Conservation (phyloP, 2,329 filamentous ascomycete species). For the Colletotrichum chlorophyti region DNA sequence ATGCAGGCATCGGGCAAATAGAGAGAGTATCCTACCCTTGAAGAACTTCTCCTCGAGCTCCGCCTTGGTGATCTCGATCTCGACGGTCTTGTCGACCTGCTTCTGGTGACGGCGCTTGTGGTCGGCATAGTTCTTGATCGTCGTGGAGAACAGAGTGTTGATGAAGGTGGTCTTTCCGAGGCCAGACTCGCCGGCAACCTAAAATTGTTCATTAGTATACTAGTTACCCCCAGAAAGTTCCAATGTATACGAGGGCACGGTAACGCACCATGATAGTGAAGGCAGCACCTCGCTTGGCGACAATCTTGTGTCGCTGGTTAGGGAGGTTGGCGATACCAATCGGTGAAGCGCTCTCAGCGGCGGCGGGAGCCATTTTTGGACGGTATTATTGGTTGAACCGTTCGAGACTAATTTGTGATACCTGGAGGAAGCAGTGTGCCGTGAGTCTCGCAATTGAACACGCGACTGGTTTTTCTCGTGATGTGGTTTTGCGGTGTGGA, state of each 20-base stretch:
- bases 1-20: neutral
- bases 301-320: constrained; percentile 79
- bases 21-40: constrained; percentile 74
- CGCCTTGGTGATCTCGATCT: constrained; percentile 99
- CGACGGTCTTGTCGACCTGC: constrained; percentile 99
- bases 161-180: constrained; percentile 99
- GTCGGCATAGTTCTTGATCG: constrained; percentile 99
- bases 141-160: constrained; percentile 99
- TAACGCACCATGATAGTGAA: constrained; percentile 99
- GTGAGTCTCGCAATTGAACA: constrained; percentile 22
- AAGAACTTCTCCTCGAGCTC: constrained; percentile 99
- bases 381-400: constrained; percentile 32
- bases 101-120: constrained; percentile 99
- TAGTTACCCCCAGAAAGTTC: no score
- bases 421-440: constrained; percentile 18
- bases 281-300: constrained; percentile 86
- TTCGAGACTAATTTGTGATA: constrained; percentile 26
- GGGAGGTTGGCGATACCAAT: constrained; percentile 79
- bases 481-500: constrained; percentile 29
- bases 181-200: constrained; percentile 98
- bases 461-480: constrained; percentile 29
- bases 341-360: constrained; percentile 67
- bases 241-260: no score
- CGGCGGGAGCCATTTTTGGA: constrained; percentile 62
- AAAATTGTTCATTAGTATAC: no score